Conservation (phyloP, 495 filamentous ascomycete genomes). For the Penicillium manginii region DNA sequence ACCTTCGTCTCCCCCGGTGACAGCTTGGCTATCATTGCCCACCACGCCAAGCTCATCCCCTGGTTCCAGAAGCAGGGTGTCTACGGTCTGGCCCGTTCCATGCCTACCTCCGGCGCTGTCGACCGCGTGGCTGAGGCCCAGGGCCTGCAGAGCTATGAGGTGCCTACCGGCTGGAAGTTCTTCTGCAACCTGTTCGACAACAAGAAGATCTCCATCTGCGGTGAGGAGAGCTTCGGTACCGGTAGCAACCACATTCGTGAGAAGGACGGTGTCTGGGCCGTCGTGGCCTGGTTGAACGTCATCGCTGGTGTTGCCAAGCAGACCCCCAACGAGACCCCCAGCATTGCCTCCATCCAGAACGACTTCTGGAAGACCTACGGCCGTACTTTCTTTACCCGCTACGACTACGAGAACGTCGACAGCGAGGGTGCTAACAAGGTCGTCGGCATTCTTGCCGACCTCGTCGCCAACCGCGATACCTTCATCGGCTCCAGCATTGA, state of each 20-base stretch:
- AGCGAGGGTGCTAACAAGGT: conserved; percentile 88
- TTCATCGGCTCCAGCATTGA: conserved; percentile 83
- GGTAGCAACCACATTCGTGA: conserved; percentile 99
- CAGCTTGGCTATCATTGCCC: conserved; percentile 95
- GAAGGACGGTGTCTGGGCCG: conserved; percentile 97
- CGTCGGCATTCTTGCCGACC: conserved; percentile 70
- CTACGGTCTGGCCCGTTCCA: conserved; percentile 90
- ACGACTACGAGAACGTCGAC: conserved; percentile 96
- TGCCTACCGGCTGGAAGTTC: conserved; percentile 99
- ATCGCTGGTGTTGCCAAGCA: conserved; percentile 91
- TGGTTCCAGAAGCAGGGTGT: conserved; percentile 98
- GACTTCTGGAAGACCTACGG: conserved; percentile 98
- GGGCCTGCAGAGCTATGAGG: conserved; percentile 90
- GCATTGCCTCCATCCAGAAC: conserved; percentile 91
- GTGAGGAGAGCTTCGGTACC: conserved; percentile 96
- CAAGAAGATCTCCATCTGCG: conserved; percentile 97
- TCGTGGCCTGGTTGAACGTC: conserved; percentile 98
- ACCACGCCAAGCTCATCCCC: conserved; percentile 89
- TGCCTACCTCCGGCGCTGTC: conserved; percentile 95
- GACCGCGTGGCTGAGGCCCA: conserved; percentile 95
- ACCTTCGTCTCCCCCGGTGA: conserved; percentile 96
- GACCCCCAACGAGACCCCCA: conserved; percentile 71
- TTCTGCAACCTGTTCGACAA: conserved; percentile 98
- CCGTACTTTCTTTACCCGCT: conserved; percentile 97
- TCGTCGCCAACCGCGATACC: conserved; percentile 68